phyloP scores from a whole-genome alignment of 2,329 filamentous ascomycete species.

The Exophiala mesophila region DNA sequence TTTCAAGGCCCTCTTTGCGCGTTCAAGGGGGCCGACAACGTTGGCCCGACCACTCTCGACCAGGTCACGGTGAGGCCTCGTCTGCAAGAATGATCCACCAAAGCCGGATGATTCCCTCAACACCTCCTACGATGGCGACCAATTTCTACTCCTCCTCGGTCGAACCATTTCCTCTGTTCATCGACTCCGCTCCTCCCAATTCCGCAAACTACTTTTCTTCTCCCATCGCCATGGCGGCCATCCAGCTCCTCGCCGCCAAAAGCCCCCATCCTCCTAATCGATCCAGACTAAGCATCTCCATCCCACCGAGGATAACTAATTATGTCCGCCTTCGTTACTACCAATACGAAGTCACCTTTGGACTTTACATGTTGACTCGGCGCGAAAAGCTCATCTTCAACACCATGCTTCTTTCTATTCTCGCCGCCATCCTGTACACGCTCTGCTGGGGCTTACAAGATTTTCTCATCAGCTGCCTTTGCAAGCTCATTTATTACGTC shows the following conservation, averaged over 20 bases:
- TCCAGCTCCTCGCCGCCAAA: constrained; percentile 17
- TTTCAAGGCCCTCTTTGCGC: too few relatives aligned
- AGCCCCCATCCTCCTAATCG: neutral
- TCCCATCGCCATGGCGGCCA: constrained; percentile 24
- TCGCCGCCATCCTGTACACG: constrained; percentile 16
- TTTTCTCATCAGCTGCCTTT: constrained; percentile 21
- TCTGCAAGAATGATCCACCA: too few relatives aligned
- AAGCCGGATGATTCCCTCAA: neutral
- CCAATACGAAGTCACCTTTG: constrained; percentile 98
- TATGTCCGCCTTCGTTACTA: constrained; percentile 83
- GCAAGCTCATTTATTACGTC: constrained; percentile 22
- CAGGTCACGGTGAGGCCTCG: too few relatives aligned
- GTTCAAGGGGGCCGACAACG: too few relatives aligned
- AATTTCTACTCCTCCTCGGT: constrained; percentile 16
- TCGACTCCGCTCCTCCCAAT: constrained; percentile 23
- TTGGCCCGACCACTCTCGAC: too few relatives aligned
- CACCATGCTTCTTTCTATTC: constrained; percentile 46
- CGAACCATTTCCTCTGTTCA: constrained; percentile 27
- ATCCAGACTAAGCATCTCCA: constrained; percentile 5
- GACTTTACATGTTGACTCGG: constrained; percentile 93
- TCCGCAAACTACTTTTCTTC: constrained; percentile 26
- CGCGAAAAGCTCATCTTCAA: constrained; percentile 96
- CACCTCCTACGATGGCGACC: constrained; percentile 6
- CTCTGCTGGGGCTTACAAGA: constrained; percentile 20
- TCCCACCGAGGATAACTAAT: constrained; percentile 20